A percentile compares a stretch with the other conserved stretches of the same genome.
Evolutionary conservation across 1,284 basidiomycete genomes (phyloP).

Genomic region (Stygiomarasmius scandens): DNA sequence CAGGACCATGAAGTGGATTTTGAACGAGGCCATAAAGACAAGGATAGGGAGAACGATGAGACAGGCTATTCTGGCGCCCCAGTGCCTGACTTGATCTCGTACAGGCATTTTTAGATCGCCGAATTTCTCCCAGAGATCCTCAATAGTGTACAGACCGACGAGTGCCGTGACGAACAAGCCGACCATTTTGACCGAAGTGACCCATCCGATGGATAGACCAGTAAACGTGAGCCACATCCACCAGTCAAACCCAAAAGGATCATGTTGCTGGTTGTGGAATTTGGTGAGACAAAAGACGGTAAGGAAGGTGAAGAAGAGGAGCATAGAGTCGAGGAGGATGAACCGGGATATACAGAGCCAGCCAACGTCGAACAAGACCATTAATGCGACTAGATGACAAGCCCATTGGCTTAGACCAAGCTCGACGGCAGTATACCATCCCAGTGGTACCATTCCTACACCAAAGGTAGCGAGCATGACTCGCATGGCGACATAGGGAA

Average conservation of each 20-base stretch:
- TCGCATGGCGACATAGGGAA: constrained; percentile 94
- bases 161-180: constrained; percentile 94
- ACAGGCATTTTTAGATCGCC: constrained; percentile 92
- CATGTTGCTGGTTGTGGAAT: constrained; percentile 95
- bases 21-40: constrained; percentile 95
- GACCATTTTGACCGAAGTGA: constrained; percentile 95
- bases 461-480: constrained; percentile 94
- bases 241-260: constrained; percentile 94
- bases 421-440: constrained; percentile 97
- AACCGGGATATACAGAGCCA: constrained; percentile 97
- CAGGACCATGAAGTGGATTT: constrained; percentile 93
- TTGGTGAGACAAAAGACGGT: constrained; percentile 95
- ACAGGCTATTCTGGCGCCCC: constrained; percentile 85
- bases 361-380: constrained; percentile 93
- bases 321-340: constrained; percentile 97
- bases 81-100: constrained; percentile 90
- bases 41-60: constrained; percentile 89
- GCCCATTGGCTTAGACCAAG: constrained; percentile 90
- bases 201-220: constrained; percentile 91
- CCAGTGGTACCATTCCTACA: constrained; percentile 92
- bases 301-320: constrained; percentile 97
- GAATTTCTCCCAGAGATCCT: constrained; percentile 98
- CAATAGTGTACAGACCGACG: constrained; percentile 94
- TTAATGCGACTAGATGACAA: constrained; percentile 90
- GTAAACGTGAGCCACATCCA: constrained; percentile 95